Base-by-base conservation (phyloP, 495 filamentous ascomycete genomes). In the Oidiodendron maius region DNA sequence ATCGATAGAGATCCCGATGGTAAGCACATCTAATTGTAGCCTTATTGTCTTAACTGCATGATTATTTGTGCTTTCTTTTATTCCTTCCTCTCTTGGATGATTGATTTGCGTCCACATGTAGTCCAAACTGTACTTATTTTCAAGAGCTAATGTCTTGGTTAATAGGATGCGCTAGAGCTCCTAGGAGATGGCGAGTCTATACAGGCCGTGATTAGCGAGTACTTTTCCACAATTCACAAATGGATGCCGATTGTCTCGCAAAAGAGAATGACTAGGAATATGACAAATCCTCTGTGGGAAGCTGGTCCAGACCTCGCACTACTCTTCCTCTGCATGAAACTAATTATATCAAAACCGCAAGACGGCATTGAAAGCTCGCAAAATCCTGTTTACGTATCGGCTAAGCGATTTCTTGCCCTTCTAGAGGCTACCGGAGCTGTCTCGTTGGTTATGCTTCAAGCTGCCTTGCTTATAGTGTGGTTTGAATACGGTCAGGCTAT, bases 161-260 rank as follows among this genome's bases (percentile, higher is more conserved):
- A 20, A 6, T 21, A 60, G 51, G 63, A 68, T 40, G 66, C 69
- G 23, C 55, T 63, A 16, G 55, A 64, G 13, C 48, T 63, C 35
- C 52, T 71, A 6, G 54, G 58, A 30, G 52, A 62, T 40, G 51
- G 45, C 5, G 41, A 48, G 17, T 41, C 61, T 25, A 55, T 72
- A 32, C 64, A 64, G 24, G 61, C 61, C 3, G 51, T 58, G 1
- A 49, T 63, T 0, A 39, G 38, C 2, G 54, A 58, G 6, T 72
- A 67, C 44, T 70, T 70, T 35, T 24, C 48, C 10, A 61, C 59
- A 15, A 42, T 69, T 9, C 69, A 72, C 50, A 48, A 24, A 25
- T 75, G 73, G 75, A 69, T 78, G 63, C 75, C 74, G 13, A 65
- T 77, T 38, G 55, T 78, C 21, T 76, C 72, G 1, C 64, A 64